phyloP scores from a whole-genome alignment of 805 yeast genomes.

The Vanderwaltozyma yarrowii region DNA sequence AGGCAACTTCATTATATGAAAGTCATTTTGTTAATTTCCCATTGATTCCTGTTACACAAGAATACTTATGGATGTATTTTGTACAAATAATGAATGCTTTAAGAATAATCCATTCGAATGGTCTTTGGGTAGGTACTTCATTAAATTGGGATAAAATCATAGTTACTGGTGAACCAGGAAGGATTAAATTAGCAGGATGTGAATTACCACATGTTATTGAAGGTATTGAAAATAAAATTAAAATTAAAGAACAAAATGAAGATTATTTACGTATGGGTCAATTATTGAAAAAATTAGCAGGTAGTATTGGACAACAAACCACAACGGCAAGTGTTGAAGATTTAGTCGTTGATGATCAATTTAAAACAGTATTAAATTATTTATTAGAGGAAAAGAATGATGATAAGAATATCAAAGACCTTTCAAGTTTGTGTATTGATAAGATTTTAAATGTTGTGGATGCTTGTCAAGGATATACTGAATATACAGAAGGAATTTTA shows the following conservation, averaged over 20 bases:
- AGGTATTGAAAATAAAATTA: slow-evolving; percentile 22
- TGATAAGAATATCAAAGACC: slow-evolving; percentile 22
- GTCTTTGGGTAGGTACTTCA: slow-evolving; percentile 43
- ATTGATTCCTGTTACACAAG: slow-evolving; percentile 40
- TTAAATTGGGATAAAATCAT: slow-evolving; percentile 61
- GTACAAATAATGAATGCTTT: slow-evolving; percentile 68
- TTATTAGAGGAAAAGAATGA: slow-evolving; percentile 22
- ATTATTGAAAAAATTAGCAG: slow-evolving; percentile 30
- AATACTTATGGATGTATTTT: slow-evolving; percentile 63
- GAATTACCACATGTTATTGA: slow-evolving; percentile 63
- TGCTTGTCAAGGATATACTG: slow-evolving; percentile 42
- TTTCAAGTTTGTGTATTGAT: slow-evolving; percentile 34
- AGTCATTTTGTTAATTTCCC: slow-evolving; percentile 41
- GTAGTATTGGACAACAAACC: slow-evolving; percentile 6
- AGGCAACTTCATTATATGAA: slow-evolving; percentile 60
- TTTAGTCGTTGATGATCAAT: slow-evolving; percentile 32
- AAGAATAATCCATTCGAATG: slow-evolving; percentile 52
- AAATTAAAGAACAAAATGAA: slow-evolving; percentile 32
- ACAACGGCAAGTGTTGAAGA: slow-evolving; percentile 6
- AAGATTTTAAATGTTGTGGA: slow-evolving; percentile 39
- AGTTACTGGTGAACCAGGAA: slow-evolving; percentile 52
- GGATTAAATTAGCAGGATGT: slow-evolving; percentile 61
- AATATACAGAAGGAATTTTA: slow-evolving; percentile 51
- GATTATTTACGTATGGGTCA: slow-evolving; percentile 56
- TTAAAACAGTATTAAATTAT: slow-evolving; percentile 36